Evolutionary conservation across 2,329 filamentous ascomycete genomes (phyloP).

Genomic region (Cladosporium velox): DNA sequence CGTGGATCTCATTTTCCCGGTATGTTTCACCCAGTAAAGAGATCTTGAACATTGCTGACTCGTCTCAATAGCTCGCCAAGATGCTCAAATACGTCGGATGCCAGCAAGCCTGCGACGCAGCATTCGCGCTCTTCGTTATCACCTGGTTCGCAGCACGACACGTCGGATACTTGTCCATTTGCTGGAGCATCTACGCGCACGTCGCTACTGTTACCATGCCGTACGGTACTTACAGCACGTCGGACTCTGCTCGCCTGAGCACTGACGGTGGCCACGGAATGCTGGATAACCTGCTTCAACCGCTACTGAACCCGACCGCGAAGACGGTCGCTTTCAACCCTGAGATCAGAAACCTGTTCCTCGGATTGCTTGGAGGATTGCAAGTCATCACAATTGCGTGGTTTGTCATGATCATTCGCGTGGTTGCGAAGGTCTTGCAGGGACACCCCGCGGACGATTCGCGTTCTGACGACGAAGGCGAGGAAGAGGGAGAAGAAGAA

Average conservation of each 20-base stretch:
- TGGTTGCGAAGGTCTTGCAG: constrained; percentile 76
- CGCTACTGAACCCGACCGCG: constrained; percentile 70
- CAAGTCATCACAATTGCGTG: constrained; percentile 81
- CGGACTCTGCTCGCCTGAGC: constrained; percentile 56
- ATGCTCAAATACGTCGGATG: constrained; percentile 87
- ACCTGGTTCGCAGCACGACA: constrained; percentile 85
- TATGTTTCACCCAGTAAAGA: constrained; percentile 49
- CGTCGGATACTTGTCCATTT: constrained; percentile 73
- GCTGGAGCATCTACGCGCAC: constrained; percentile 77
- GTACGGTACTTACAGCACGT: constrained; percentile 68
- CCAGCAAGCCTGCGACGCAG: constrained; percentile 73
- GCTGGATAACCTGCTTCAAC: constrained; percentile 66
- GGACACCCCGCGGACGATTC: constrained; percentile 80
- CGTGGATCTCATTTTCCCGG: constrained; percentile 83
- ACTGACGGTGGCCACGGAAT: constrained; percentile 50
- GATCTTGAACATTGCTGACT: background rate
- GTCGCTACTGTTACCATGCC: constrained; percentile 60
- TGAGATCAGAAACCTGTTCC: constrained; percentile 73
- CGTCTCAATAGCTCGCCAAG: constrained; percentile 61
- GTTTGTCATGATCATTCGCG: constrained; percentile 85
- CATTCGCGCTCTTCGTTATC: constrained; percentile 82
- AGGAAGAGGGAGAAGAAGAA: constrained; percentile 62
- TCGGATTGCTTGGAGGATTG: constrained; percentile 73
- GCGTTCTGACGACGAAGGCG: constrained; percentile 76
- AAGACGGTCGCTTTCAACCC: constrained; percentile 74